Percentiles rank a stretch among this genome's conserved stretches.
Evolutionary conservation across 768 basidiomycete genomes (phyloP).

Genomic region (Sarcomyxa edulis): DNA sequence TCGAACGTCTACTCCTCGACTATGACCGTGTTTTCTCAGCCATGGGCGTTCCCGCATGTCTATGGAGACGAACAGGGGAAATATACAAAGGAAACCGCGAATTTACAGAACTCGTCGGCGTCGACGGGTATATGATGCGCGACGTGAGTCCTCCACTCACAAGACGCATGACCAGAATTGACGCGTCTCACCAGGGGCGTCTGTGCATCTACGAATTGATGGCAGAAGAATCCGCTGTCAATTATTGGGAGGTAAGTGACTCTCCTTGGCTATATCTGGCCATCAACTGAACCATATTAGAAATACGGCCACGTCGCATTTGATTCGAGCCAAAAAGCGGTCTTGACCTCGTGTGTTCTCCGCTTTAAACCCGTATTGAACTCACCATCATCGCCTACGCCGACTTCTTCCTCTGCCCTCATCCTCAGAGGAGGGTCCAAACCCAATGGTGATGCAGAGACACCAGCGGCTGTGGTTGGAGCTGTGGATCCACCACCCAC

Average conservation of each 20-base stretch:
- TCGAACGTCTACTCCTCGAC: conserved; percentile 90
- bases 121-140: conserved; percentile 85
- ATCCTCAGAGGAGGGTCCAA: too few relatives aligned
- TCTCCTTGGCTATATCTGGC: conserved; percentile 3
- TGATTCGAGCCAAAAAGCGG: conserved; percentile 88
- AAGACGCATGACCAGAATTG: conserved; percentile 4
- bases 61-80: conserved; percentile 96
- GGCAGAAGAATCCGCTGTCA: conserved; percentile 95
- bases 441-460: too few relatives aligned
- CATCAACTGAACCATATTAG: conserved; percentile 29
- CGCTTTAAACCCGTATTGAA: conserved; percentile 69
- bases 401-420: too few relatives aligned
- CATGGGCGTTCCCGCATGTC: conserved; percentile 95
- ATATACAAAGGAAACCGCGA: conserved; percentile 98
- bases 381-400: conserved; percentile 24
- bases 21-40: conserved; percentile 93
- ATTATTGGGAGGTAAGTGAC: conserved; percentile 85
- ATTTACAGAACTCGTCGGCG: conserved; percentile 85
- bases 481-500: too few relatives aligned
- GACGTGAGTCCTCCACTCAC: conserved; percentile 48
- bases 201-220: conserved; percentile 97
- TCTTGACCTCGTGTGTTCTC: conserved; percentile 86
- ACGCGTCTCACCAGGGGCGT: conserved; percentile 53
- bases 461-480: too few relatives aligned
- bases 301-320: conserved; percentile 96